Conservation (phyloP, 2,329 filamentous ascomycete species). For the Ophiostoma novo-ulmi region DNA sequence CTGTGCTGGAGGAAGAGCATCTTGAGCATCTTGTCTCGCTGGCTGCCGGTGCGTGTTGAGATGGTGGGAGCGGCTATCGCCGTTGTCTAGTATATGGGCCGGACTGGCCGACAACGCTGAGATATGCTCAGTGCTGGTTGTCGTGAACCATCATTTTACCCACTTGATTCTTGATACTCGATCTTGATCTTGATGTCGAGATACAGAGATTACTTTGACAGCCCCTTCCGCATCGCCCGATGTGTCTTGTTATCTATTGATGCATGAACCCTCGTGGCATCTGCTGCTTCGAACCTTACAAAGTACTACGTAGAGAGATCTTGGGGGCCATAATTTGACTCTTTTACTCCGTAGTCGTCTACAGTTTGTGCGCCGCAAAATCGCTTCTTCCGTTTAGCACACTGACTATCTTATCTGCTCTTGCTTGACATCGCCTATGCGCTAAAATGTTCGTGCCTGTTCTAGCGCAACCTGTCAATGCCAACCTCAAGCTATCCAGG, state of each 20-base stretch:
- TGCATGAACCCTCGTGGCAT: not conserved
- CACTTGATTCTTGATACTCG: not conserved
- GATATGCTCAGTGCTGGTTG: not conserved
- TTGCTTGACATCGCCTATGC: slow-evolving; percentile 1
- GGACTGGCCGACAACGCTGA: not conserved
- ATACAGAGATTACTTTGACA: not conserved
- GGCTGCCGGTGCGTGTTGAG: not conserved
- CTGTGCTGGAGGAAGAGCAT: not conserved
- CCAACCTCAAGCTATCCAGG: slow-evolving; percentile 17
- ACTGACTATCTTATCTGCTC: not conserved
- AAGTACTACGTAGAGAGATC: too few species aligned
- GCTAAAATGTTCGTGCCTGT: not conserved
- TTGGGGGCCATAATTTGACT: not conserved
- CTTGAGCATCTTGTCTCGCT: not conserved
- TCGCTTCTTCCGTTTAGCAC: not conserved
- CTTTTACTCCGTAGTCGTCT: not conserved
- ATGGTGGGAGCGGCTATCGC: too few species aligned
- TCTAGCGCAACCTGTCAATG: slow-evolving; percentile 3
- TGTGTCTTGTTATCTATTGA: not conserved
- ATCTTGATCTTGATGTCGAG: not conserved
- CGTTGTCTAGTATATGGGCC: not conserved
- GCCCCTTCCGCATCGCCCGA: not conserved
- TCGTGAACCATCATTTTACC: not conserved
- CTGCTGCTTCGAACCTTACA: not conserved
- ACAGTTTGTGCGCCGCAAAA: too few species aligned